A percentile compares a stretch with the other conserved stretches of the same genome.
These are phyloP conservation scores for Beta corolliflora DNA, from an alignment of 179 eudicot species.

Conservation along the genomic window DNA sequence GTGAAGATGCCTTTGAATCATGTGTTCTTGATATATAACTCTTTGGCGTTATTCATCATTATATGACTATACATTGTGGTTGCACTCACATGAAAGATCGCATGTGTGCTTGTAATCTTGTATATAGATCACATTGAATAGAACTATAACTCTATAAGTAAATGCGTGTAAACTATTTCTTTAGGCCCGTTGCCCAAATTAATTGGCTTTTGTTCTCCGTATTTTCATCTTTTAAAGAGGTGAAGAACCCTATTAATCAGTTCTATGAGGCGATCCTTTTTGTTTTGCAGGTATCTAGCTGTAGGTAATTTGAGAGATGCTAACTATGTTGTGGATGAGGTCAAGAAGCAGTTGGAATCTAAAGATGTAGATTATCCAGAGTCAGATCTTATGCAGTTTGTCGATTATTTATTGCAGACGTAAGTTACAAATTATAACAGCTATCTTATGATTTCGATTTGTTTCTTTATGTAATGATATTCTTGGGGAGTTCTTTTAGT, in stretches of 20 bases:
- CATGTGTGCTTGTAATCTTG: neutral
- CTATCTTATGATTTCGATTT: neutral
- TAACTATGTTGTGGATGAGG: conserved; percentile 78
- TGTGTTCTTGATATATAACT: neutral
- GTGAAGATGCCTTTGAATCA: neutral
- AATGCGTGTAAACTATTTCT: neutral
- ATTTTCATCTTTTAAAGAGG: conserved; percentile 3
- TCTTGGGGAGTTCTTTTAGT: neutral
- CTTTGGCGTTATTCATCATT: too few species aligned
- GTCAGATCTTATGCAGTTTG: conserved; percentile 75
- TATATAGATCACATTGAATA: neutral
- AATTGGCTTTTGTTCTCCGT: neutral
- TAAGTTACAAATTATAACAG: conserved; percentile 38
- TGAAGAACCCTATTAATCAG: neutral
- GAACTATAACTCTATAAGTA: neutral
- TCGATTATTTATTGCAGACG: conserved; percentile 77
- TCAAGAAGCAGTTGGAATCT: conserved; percentile 55
- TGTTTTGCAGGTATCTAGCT: conserved; percentile 68
- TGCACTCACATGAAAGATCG: neutral
- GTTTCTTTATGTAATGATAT: neutral
- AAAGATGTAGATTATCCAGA: conserved; percentile 59
- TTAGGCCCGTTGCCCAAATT: neutral
- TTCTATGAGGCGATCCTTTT: neutral
- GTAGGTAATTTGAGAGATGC: conserved; percentile 89
- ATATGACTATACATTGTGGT: neutral